A percentile compares a stretch with the other conserved stretches of the same genome.
Evolutionary conservation across 768 basidiomycete species (phyloP).

Genomic region (Sarcomyxa edulis): DNA sequence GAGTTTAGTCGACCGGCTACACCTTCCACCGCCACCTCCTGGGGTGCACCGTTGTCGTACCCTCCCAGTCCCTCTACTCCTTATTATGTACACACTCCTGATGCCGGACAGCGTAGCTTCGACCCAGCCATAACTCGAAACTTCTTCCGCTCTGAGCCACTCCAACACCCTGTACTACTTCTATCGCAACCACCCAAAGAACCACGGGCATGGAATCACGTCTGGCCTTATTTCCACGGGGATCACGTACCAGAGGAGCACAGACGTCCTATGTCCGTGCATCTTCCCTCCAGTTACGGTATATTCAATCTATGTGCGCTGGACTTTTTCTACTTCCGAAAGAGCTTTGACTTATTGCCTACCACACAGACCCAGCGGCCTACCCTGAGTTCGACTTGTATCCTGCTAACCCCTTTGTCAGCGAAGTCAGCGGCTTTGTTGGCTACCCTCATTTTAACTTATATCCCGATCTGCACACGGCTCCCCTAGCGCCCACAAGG

Average conservation of each 20-base stretch:
- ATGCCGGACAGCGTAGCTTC: conserved; percentile 30
- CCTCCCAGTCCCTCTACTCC: conserved; percentile 31
- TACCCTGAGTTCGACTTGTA: conserved; percentile 31
- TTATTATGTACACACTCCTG: conserved; percentile 33
- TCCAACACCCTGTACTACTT: too few relatives aligned
- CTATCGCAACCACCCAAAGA: conserved; percentile 16
- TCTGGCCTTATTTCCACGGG: conserved; percentile 33
- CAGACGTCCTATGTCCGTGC: too few relatives aligned
- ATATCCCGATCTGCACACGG: too few relatives aligned
- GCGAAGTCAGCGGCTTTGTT: too few relatives aligned
- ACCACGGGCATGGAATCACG: conserved; percentile 25
- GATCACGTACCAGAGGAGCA: too few relatives aligned
- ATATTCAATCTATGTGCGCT: too few relatives aligned
- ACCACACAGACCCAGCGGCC: conserved; percentile 20
- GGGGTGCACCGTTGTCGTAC: conserved; percentile 43
- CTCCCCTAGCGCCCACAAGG: too few relatives aligned
- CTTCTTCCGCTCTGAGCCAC: too few relatives aligned
- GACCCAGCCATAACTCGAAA: conserved; percentile 16
- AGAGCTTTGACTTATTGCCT: too few relatives aligned
- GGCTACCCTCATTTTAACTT: too few relatives aligned
- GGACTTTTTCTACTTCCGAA: too few relatives aligned
- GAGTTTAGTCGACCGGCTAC: conserved; percentile 33
- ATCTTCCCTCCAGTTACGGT: too few relatives aligned
- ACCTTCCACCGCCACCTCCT: conserved; percentile 40
- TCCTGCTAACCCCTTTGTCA: conserved; percentile 12